A percentile compares a stretch with the other conserved stretches of the same genome.
Evolutionary conservation across 2,329 filamentous ascomycete genomes (phyloP).

Genomic region (Xylaria sp.): DNA sequence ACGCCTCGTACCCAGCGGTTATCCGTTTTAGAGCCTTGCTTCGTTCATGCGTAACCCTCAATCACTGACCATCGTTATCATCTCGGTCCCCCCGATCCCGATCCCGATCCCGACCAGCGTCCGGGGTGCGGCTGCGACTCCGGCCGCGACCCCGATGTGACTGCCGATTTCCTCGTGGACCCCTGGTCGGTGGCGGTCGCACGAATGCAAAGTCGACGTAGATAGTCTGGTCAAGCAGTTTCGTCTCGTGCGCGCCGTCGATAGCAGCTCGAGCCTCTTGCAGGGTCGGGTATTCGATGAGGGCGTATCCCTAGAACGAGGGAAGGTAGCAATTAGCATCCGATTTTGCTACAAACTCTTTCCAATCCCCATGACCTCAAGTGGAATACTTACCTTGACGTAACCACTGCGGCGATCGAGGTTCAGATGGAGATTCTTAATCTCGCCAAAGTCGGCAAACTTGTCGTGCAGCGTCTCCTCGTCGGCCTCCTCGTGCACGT

Average conservation of each 20-base stretch:
- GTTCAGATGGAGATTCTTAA: slow-evolving; percentile 88
- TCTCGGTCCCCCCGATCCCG: slow-evolving; percentile 37
- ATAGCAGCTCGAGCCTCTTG: slow-evolving; percentile 85
- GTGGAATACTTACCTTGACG: slow-evolving; percentile 79
- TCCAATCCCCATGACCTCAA: neutral
- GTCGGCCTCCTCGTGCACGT: slow-evolving; percentile 87
- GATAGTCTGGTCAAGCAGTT: slow-evolving; percentile 84
- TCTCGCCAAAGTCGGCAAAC: slow-evolving; percentile 86
- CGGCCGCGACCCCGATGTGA: slow-evolving; percentile 54
- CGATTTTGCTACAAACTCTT: neutral
- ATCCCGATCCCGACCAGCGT: slow-evolving; percentile 40
- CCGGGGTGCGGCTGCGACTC: slow-evolving; percentile 60
- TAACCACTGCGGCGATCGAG: slow-evolving; percentile 85
- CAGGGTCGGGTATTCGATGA: slow-evolving; percentile 85
- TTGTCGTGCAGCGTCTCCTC: slow-evolving; percentile 85
- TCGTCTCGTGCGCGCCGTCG: slow-evolving; percentile 79
- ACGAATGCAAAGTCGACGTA: slow-evolving; percentile 88
- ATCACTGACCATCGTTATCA: slow-evolving; percentile 35
- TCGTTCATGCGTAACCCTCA: neutral
- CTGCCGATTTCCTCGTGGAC: slow-evolving; percentile 55
- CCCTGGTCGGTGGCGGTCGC: slow-evolving; percentile 75
- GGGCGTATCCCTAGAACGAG: slow-evolving; percentile 76
- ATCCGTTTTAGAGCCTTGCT: neutral
- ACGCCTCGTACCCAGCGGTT: neutral
- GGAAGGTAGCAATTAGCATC: slow-evolving; percentile 8